Percentiles rank a stretch among this genome's conserved stretches.
Evolutionary conservation across 2,329 filamentous ascomycete species (phyloP).

Genomic region (Colletotrichum australisinense): DNA sequence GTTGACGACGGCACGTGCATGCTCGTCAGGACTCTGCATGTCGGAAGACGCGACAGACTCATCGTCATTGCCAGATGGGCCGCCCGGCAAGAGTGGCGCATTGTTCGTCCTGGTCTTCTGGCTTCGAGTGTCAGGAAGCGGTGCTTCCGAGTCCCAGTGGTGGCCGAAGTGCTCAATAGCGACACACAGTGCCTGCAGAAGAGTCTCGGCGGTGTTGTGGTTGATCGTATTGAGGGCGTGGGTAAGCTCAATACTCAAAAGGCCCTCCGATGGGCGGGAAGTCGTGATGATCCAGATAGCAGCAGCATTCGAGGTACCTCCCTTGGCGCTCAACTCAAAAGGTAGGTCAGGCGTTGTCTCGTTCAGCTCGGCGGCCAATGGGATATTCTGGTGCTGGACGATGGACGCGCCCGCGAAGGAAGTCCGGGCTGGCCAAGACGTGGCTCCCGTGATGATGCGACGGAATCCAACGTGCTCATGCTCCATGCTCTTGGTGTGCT

Average conservation of each 20-base stretch:
- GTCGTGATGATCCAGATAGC: background rate
- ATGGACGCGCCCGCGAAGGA: background rate
- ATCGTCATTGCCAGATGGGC: background rate
- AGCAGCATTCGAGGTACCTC: background rate
- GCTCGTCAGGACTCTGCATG: background rate
- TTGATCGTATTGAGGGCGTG: background rate
- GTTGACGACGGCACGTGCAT: background rate
- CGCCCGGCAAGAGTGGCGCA: background rate
- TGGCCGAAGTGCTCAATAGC: background rate
- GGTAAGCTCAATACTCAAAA: background rate
- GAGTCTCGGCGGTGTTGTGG: background rate
- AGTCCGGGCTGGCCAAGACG: background rate
- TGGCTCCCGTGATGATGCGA: background rate
- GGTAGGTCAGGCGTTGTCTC: background rate
- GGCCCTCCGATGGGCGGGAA: background rate
- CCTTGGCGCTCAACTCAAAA: background rate
- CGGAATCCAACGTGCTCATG: background rate
- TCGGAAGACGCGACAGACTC: background rate
- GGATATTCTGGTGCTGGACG: background rate
- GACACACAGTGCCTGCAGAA: background rate
- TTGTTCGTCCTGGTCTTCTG: background rate
- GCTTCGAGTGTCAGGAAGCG: background rate
- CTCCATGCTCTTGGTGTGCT: constrained; percentile 1
- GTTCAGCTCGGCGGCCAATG: background rate
- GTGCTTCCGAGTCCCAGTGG: background rate